Base-by-base conservation (phyloP, 495 filamentous ascomycete genomes). In the Penicillium cataractarum region DNA sequence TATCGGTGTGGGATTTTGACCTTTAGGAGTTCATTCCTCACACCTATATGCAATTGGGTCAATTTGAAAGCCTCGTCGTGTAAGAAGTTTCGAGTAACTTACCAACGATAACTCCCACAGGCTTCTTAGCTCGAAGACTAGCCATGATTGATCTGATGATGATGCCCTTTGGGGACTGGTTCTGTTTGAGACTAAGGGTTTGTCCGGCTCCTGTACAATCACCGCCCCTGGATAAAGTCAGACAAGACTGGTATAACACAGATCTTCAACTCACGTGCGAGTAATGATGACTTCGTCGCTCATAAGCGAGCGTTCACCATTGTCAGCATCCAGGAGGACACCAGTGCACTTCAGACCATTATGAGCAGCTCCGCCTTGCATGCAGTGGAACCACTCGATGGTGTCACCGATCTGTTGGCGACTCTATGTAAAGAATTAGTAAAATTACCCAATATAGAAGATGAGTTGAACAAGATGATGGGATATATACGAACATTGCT, bases 401-500 rank as follows among this genome's bases (percentile, higher is more conserved):
- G 87, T 80, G 66, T 93, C 90, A 62, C 85, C 89, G 4, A 95
- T 68, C 0, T 81, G 82, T 15, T 86, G 82, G 8, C 92, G 84
- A 40, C 65, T 76, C 70, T 83, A 37, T 6, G 10, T 26, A 22
- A 48, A 26, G 21, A 32, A 24, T 74, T 33, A 54, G 32, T 8
- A 32, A 33, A 5, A 15, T 2, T 8, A 21, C 24, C 8, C n/a
- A 9, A 37, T 2, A 21, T 7, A 2, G 5, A 7, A 71, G 60
- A 19, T 26, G 10, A 15, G 21, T 52, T 15, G 21, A 27, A 29
- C 19, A 0, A 6, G 22, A 4, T 15, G 9, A 50, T 12, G 26
- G 4, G 6, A 29, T 50, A 1, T 50, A 33, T 21, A 54, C 51
- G 8, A 1, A 54, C 51, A 37, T 54, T 54, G 19, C 29, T 31